Percentiles rank a stretch among this genome's conserved stretches.
These are phyloP conservation scores for Dioscorea dumetorum DNA, from an alignment of 106 monocot genomes.

Conservation along the genomic window DNA sequence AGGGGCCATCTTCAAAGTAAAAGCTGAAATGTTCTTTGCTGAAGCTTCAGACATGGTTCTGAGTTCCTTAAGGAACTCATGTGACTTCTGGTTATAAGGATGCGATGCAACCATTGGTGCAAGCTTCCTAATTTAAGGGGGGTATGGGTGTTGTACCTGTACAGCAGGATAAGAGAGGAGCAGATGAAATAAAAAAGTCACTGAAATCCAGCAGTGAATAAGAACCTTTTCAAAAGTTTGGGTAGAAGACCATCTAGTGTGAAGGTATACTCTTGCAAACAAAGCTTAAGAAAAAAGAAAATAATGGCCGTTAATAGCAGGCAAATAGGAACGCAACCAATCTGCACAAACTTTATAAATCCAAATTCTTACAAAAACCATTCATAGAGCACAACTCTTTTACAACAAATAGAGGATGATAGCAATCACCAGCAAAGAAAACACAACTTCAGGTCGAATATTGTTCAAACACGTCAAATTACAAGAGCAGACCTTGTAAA, in stretches of 20 bases:
- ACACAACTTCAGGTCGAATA: neutral
- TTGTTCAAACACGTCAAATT: neutral
- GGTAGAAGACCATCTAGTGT: too few species aligned
- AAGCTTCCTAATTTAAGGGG: neutral
- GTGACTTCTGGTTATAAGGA: slow-evolving; percentile 4
- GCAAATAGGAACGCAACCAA: neutral
- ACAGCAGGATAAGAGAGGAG: neutral
- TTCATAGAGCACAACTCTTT: neutral
- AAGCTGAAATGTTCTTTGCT: too few species aligned
- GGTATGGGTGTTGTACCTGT: neutral
- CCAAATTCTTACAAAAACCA: neutral
- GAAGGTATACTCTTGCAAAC: too few species aligned
- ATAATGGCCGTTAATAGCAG: too few species aligned
- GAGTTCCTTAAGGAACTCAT: neutral
- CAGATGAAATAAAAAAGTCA: neutral
- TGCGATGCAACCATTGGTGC: neutral
- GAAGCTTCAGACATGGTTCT: neutral
- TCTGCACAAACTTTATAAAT: neutral
- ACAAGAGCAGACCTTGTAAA: slow-evolving; percentile 1
- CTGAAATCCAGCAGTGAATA: neutral
- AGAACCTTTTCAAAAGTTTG: too few species aligned
- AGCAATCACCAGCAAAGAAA: neutral
- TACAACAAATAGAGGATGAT: neutral
- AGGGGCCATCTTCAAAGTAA: neutral
- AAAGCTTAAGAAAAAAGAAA: too few species aligned